Base-by-base conservation (phyloP, 225 moss, liverwort and hornwort genomes). In the Physcomitrium patens region DNA sequence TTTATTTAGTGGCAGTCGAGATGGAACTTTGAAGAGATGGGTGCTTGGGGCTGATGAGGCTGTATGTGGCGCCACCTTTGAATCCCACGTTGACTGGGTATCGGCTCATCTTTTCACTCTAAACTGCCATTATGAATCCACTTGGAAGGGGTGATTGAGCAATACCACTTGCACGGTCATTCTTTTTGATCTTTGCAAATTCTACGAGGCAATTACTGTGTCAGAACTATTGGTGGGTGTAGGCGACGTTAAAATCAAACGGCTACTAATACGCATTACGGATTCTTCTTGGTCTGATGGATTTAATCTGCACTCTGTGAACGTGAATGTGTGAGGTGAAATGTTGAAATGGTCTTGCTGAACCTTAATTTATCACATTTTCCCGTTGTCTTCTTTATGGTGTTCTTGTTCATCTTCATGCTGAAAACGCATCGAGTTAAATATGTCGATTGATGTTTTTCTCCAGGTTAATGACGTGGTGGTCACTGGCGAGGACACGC, bases 11-110 rank as follows among this genome's bases (percentile, higher is more conserved):
- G 95, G 95, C 63, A 93, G 95, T 78, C 85, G 95, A 74, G 95
- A 96, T 86, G 95, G 95, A 72, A 96, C 95, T 28, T 67, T 96
- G 82, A 93, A 93, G 82, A 77, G 95, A 86, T 96, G 93, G 95
- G 95, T 91, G 62, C 83, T 93, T 60, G 87, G 89, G 70, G 84
- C 77, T 24, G 84, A 90, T 56, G 79, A 79, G 31, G 91, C 89
- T 50, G 85, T 87, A 3, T 96, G 95, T 81, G 85, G 86, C 57
- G 91, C 91, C 55, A 96, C 95, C 8, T 93, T 90, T 45, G 93
- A 93, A 82, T 93, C 95, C 45, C 95, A 96, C 71, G 91, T 93
- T 60, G 95, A 96, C 70, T 96, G 93, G 95, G 95, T 96, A 91
- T 76, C 74, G 53, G 42, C 65, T 75, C 67, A 17, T 65, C 47